Evolutionary conservation across 2,329 filamentous ascomycete species (phyloP).

Genomic region (Fusarium avenaceum): DNA sequence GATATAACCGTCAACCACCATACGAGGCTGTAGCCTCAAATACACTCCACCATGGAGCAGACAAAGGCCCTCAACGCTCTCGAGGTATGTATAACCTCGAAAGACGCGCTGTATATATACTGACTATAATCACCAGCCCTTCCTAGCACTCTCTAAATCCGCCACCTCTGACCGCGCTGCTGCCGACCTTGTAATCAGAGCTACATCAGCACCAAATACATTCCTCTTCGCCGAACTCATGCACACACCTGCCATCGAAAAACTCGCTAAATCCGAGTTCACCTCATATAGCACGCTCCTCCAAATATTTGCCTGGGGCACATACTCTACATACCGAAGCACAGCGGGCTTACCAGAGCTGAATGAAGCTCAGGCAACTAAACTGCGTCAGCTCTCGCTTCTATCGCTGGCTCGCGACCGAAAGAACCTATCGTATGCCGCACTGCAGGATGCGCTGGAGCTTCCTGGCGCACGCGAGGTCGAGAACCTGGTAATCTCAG

Average conservation of each 20-base stretch:
- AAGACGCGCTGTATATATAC: fast-evolving
- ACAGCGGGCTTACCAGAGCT: conserved; percentile 75
- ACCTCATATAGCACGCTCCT: conserved; percentile 77
- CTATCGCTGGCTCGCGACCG: conserved; percentile 81
- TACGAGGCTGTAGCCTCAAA: conserved; percentile 46
- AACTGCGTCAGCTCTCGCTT: conserved; percentile 91
- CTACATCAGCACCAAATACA: conserved; percentile 89
- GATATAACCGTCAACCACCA: conserved; percentile 16
- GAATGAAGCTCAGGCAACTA: conserved; percentile 78
- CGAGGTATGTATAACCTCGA: conserved; percentile 60
- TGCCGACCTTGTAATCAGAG: conserved; percentile 86
- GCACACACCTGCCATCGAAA: conserved; percentile 81
- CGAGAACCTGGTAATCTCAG: conserved; percentile 87
- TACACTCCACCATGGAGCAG: conserved; percentile 74
- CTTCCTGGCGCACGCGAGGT: conserved; percentile 77
- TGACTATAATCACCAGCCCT: conserved; percentile 73
- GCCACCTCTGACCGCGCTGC: conserved; percentile 86
- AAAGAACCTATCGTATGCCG: conserved; percentile 77
- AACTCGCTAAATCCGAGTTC: conserved; percentile 74
- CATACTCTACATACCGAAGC: conserved; percentile 78
- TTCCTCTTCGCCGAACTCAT: conserved; percentile 97
- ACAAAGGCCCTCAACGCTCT: conserved; percentile 74
- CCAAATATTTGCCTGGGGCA: conserved; percentile 92
- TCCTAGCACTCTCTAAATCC: conserved; percentile 87
- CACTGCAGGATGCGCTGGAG: conserved; percentile 75